Conservation (phyloP, 2,329 filamentous ascomycete genomes). For the Fusarium compactum region DNA sequence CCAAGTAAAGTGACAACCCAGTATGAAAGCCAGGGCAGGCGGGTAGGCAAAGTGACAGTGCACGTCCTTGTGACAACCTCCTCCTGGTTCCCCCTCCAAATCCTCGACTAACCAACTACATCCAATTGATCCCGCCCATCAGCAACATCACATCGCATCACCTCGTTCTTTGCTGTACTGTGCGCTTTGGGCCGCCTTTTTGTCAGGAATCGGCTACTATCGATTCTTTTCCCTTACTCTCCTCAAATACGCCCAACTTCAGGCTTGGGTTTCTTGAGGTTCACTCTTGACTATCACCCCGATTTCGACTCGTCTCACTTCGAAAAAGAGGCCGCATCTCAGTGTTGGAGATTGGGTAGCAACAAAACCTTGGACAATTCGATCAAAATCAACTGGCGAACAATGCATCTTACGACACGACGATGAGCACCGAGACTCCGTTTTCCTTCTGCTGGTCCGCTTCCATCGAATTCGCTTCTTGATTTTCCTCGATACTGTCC, state of each 20-base stretch:
- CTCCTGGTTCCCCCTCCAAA: slow-evolving; percentile 44
- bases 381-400: slow-evolving; percentile 44
- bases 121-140: slow-evolving; percentile 27
- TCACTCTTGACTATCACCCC: slow-evolving; percentile 26
- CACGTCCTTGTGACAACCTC: slow-evolving; percentile 45
- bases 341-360: slow-evolving; percentile 25
- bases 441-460: slow-evolving; percentile 63
- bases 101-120: slow-evolving; percentile 37
- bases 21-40: slow-evolving; percentile 20
- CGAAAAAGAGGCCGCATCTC: slow-evolving; percentile 24
- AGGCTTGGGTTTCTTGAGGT: slow-evolving; percentile 25
- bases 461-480: slow-evolving; percentile 67
- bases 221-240: slow-evolving; percentile 17
- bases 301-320: slow-evolving; percentile 33
- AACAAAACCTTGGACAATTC: slow-evolving; percentile 34
- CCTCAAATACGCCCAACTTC: slow-evolving; percentile 24
- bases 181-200: slow-evolving; percentile 36
- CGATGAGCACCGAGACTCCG: slow-evolving; percentile 67
- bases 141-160: slow-evolving; percentile 42
- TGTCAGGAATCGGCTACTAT: slow-evolving; percentile 19
- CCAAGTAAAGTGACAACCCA: background rate
- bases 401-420: slow-evolving; percentile 59
- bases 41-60: slow-evolving; percentile 8
- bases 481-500: slow-evolving; percentile 55
- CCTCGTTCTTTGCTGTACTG: slow-evolving; percentile 31